A percentile compares a stretch with the other conserved stretches of the same genome.
These are phyloP conservation scores for Cotoneaster glaucophyllus DNA, from an alignment of 306 rosid species.

Conservation along the genomic window DNA sequence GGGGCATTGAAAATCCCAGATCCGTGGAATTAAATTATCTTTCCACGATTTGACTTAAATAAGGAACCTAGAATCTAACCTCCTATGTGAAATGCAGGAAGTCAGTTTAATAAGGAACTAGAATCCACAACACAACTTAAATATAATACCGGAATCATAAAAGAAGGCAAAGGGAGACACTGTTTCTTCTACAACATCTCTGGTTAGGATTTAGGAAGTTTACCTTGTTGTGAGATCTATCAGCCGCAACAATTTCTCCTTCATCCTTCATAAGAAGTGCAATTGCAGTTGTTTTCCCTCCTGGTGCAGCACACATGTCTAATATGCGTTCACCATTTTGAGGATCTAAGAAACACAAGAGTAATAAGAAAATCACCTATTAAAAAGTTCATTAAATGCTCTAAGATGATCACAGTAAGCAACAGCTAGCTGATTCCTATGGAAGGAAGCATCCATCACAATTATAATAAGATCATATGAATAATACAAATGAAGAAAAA, in stretches of 20 bases:
- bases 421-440: not conserved
- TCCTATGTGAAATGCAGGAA: not conserved
- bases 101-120: not conserved
- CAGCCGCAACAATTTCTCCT: constrained; percentile 87
- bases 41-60: not conserved
- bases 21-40: not conserved
- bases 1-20: not conserved
- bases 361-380: not conserved
- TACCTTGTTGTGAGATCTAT: constrained; percentile 98
- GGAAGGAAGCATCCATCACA: not conserved
- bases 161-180: constrained; percentile 7
- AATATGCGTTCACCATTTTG: constrained; percentile 78
- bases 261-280: constrained; percentile 87
- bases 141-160: not conserved
- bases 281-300: constrained; percentile 96
- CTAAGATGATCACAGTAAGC: not conserved
- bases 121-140: not conserved
- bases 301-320: constrained; percentile 99
- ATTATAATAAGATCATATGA: not conserved
- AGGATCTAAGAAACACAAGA: constrained; percentile 52
- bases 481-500: not conserved
- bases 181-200: not conserved
- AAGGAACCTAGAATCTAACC: not conserved
- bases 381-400: not conserved
- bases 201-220: constrained; percentile 18